A percentile compares a stretch with the other conserved stretches of the same genome.
phyloP scores from a whole-genome alignment of 306 rosid species.

The Prunus kanzakura region DNA sequence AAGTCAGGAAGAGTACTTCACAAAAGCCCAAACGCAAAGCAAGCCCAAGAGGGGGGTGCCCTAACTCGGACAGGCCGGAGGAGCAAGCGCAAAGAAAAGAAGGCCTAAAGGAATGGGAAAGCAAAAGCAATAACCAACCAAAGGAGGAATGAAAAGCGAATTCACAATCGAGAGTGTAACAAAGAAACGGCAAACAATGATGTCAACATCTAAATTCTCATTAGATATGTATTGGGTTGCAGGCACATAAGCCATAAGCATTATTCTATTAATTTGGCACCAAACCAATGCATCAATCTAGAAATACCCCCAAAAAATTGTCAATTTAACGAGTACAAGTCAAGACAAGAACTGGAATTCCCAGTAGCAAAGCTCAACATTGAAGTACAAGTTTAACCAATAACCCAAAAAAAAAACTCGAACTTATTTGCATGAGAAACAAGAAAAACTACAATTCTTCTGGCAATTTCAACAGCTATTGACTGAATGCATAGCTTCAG shows the following conservation, averaged over 20 bases:
- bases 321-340: neutral
- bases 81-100: too few species aligned
- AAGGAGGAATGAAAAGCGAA: neutral
- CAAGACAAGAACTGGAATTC: slow-evolving; percentile 6
- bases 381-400: slow-evolving; percentile 10
- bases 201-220: neutral
- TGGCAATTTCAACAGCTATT: neutral
- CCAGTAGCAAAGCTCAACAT: neutral
- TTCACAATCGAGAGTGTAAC: neutral
- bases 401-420: neutral
- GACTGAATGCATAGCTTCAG: slow-evolving; percentile 23
- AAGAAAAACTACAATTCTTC: neutral
- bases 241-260: neutral
- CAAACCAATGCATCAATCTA: neutral
- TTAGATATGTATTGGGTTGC: neutral
- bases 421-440: slow-evolving; percentile 19
- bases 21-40: too few species aligned
- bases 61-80: too few species aligned
- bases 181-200: neutral
- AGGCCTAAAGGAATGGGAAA: too few species aligned
- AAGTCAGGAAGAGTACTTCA: too few species aligned
- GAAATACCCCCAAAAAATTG: neutral
- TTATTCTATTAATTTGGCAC: neutral
- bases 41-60: too few species aligned
- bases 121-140: too few species aligned